These are phyloP conservation scores for Saccharomyces pastorianus DNA, from an alignment of 1,139 yeast genomes.

Conservation along the genomic window DNA sequence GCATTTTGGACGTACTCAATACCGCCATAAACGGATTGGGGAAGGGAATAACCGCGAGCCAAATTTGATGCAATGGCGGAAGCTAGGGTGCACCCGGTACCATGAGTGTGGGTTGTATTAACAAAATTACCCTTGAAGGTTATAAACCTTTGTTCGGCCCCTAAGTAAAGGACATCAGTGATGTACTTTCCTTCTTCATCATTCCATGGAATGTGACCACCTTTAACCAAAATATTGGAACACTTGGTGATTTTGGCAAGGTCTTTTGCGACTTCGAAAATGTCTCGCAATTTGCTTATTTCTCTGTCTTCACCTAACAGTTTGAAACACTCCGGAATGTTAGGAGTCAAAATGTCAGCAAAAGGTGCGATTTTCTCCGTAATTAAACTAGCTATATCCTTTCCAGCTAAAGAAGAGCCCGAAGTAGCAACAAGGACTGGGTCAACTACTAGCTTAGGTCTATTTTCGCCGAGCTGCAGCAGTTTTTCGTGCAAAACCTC, in stretches of 20 bases:
- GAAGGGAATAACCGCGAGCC: conserved; percentile 44
- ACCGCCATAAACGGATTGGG: conserved; percentile 46
- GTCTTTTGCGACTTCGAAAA: conserved; percentile 37
- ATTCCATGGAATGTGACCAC: conserved; percentile 67
- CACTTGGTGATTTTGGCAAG: conserved; percentile 41
- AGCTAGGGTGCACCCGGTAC: conserved; percentile 86
- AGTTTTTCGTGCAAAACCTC: conserved; percentile 38
- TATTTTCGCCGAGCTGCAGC: conserved; percentile 30
- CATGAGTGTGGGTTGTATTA: conserved; percentile 59
- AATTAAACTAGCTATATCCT: conserved; percentile 39
- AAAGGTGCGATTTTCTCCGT: conserved; percentile 40
- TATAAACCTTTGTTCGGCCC: conserved; percentile 34
- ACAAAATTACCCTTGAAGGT: conserved; percentile 45
- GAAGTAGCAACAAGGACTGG: conserved; percentile 82
- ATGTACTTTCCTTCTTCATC: conserved; percentile 31
- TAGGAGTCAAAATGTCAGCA: conserved; percentile 68
- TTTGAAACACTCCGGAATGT: conserved; percentile 55
- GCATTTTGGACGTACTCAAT: conserved; percentile 64
- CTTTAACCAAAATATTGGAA: conserved; percentile 60
- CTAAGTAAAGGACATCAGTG: conserved; percentile 55
- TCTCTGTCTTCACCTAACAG: conserved; percentile 21
- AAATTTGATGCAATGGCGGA: conserved; percentile 73
- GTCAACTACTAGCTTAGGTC: conserved; percentile 49
- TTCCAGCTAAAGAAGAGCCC: conserved; percentile 51
- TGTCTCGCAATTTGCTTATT: conserved; percentile 32